Evolutionary conservation across 148 eudicot species (phyloP), one percentile per base, ranked within the genome.

Genomic region (Chenopodium album): DNA sequence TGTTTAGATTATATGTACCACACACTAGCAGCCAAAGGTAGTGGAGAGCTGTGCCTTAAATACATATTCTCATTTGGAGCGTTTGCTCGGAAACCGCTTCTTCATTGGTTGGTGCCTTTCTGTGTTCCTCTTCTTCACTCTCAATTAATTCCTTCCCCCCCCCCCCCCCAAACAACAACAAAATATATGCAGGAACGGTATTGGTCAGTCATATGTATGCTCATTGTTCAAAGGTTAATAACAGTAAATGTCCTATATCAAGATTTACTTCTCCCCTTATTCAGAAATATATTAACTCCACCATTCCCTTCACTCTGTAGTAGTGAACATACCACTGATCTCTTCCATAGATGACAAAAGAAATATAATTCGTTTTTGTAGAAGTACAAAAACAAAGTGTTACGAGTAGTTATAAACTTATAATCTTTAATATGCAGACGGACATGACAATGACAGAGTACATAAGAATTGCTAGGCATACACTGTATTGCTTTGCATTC

Each of bases 11-110:
- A 96, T 80, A 89, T 91, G n/a, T 94, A 96, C 88, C 98, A 96
- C 82, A 96, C 98, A 34, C 78, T 92, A 48, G 99, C 95, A 48
- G 97, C 99, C 76, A 96, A 96, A 89, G 94, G 90, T 10, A 96
- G 99, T 86, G 99, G 99, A 80, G 99, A 96, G 90, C 88, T 94
- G 73, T 96, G 99, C 86, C 86, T 96, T 67, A 94, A 92, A 82
- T 84, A 93, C 84, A 91, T 96, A 80, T 96, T 96, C 85, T 87
- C 99, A 44, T 96, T 96, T 85, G 99, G 98, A 81, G 98, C 94
- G 78, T 92, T 94, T 88, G 88, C 98, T 80, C 88, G 94, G 88
- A 88, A 82, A 83, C 98, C 99, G 29, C 97, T 96, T 70, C 73
- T 92, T 54, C 88, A 91, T 78, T 85, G 95, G 99, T 94, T 76